Conservation (phyloP, 805 yeast genomes). For the Saturnispora galanensis region DNA sequence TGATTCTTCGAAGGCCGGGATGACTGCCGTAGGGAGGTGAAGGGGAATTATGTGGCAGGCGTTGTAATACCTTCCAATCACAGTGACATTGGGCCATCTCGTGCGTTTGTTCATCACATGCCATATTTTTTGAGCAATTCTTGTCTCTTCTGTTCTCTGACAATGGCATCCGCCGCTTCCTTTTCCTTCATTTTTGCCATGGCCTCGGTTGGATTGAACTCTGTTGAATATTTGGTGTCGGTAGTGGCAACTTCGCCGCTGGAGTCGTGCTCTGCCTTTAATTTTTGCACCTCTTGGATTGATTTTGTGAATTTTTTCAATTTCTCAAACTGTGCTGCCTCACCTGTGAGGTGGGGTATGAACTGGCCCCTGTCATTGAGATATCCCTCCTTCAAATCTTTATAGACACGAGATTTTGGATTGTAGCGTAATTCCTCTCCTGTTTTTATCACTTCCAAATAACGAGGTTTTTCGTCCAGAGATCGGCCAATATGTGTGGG, state of each 20-base stretch:
- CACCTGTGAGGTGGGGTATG: constrained; percentile 46
- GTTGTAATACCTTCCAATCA: too few relatives aligned
- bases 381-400: constrained; percentile 26
- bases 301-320: constrained; percentile 36
- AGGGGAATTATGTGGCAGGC: too few relatives aligned
- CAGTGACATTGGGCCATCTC: too few relatives aligned
- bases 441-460: constrained; percentile 42
- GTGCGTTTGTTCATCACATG: too few relatives aligned
- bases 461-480: constrained; percentile 68
- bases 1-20: too few relatives aligned
- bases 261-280: constrained; percentile 13
- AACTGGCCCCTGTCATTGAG: constrained; percentile 34
- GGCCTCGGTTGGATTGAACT: constrained; percentile 40
- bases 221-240: constrained; percentile 21
- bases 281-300: constrained; percentile 15
- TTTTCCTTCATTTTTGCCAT: constrained; percentile 28
- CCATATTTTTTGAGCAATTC: constrained; percentile 33
- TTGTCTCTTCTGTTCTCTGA: constrained; percentile 24
- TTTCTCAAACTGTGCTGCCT: constrained; percentile 43
- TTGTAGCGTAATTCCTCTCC: constrained; percentile 39
- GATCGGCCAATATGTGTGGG: constrained; percentile 43
- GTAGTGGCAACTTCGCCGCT: constrained; percentile 14
- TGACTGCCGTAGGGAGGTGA: too few relatives aligned
- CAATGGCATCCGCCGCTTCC: constrained; percentile 22
- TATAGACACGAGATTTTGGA: constrained; percentile 40